phyloP scores from a whole-genome alignment of 2,329 filamentous ascomycete genomes.

The Ophiocordyceps unilateralis region DNA sequence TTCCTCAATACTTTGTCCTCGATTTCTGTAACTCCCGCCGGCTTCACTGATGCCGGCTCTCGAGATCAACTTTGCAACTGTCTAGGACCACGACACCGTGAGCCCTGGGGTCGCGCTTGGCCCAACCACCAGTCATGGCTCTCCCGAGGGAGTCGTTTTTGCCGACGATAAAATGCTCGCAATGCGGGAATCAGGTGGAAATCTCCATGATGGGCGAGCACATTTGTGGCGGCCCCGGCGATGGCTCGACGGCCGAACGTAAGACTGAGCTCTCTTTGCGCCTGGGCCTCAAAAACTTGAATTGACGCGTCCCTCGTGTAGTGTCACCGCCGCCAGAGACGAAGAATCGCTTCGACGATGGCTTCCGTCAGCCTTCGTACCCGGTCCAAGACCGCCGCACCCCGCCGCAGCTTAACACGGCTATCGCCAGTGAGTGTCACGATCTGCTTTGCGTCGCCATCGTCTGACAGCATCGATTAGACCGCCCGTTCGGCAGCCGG shows the following conservation, averaged over 20 bases:
- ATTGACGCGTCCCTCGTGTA: constrained; percentile 5
- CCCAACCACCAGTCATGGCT: constrained; percentile 22
- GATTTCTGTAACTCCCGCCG: neutral
- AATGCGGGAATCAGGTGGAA: constrained; percentile 59
- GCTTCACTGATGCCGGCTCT: neutral
- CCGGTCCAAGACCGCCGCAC: constrained; percentile 19
- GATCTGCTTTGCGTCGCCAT: too few relatives aligned
- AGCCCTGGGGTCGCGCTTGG: neutral
- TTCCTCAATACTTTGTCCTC: neutral
- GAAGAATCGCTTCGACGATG: constrained; percentile 10
- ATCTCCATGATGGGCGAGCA: constrained; percentile 80
- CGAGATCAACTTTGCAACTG: neutral
- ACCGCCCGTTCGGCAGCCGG: constrained; percentile 25
- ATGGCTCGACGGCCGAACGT: constrained; percentile 25
- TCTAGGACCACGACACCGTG: neutral
- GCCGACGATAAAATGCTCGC: constrained; percentile 77
- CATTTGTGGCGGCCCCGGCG: constrained; percentile 38
- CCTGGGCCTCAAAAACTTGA: neutral
- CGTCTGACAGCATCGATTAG: neutral
- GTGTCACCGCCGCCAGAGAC: constrained; percentile 21
- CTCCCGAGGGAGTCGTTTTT: constrained; percentile 49
- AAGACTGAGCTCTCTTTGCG: constrained; percentile 4
- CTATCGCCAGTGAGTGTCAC: constrained; percentile 30
- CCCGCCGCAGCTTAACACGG: constrained; percentile 32
- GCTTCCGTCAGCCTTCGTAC: constrained; percentile 10